Conservation (phyloP, 139 green algal genomes). For the Chlamydomonas sp. region DNA sequence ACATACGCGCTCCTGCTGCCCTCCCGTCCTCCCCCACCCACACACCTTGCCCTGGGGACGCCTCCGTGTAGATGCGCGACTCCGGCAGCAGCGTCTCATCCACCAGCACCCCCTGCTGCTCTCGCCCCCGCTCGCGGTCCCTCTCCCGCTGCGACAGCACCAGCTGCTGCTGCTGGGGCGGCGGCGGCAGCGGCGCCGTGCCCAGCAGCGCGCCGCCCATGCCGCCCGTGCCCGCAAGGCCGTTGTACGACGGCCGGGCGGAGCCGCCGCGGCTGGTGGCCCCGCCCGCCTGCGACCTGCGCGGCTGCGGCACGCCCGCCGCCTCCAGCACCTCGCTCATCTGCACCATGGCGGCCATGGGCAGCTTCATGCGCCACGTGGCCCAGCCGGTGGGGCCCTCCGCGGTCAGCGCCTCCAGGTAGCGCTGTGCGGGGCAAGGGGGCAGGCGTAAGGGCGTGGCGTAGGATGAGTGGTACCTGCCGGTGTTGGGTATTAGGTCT, state of each 20-base stretch:
- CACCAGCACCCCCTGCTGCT: no score
- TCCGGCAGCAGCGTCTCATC: no score
- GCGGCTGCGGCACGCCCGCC: not conserved
- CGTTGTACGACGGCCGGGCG: not conserved
- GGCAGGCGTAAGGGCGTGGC: not conserved
- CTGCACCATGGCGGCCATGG: constrained; percentile 36
- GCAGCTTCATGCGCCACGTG: constrained; percentile 65
- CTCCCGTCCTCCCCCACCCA: no score
- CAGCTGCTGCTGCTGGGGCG: not conserved
- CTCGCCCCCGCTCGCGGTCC: no score
- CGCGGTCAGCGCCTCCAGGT: constrained; percentile 49
- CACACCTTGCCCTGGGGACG: no score
- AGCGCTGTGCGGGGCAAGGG: constrained; percentile 19
- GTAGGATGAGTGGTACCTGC: not conserved
- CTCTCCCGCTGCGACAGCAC: no score
- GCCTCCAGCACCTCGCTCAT: constrained; percentile 25
- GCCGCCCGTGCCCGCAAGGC: no score
- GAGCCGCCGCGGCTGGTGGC: not conserved
- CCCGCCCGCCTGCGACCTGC: not conserved
- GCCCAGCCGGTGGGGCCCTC: constrained; percentile 39
- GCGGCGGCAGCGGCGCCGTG: no score
- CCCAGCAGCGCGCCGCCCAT: no score
- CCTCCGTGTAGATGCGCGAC: no score
- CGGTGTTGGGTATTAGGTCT: no score
- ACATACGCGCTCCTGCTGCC: no score